Evolutionary conservation across 2,329 filamentous ascomycete species (phyloP), one percentile per base, ranked within the genome.

Genomic region (Alternaria triticina): DNA sequence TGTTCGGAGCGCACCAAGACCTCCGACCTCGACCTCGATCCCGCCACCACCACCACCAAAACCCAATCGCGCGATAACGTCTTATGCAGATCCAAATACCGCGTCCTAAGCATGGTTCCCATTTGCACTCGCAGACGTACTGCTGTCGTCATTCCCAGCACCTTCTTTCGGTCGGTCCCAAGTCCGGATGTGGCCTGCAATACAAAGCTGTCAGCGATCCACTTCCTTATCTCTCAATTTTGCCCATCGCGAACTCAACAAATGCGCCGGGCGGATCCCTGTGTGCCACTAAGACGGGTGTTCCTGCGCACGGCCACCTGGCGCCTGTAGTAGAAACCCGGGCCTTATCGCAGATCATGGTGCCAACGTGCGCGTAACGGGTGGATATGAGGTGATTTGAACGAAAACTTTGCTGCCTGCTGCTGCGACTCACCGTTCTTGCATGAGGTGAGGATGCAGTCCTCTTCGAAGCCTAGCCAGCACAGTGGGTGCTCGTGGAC

Each of bases 381-480:
- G 50, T 63, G 56, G 50, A 60, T 59, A 55, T 60, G 57, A 56
- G 56, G 61, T 60, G 56, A 63, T 43, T 25, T 12, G 12, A 17
- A 59, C 33, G 62, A 64, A 59, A 71, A 70, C 64, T 50, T 56
- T 64, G 57, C 40, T 47, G 10, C 33, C 46, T 64, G 57, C 40
- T 51, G 13, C 33, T 44, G 27, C 8, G 27, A 84, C 90, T 80
- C 84, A 96, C 95, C 95, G 82, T 90, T 92, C 77, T 93, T 91
- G 82, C 94, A 97, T 70, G 93, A 93, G 36, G 94, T 97, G 75
- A 98, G 90, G 70, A 99, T 97, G 67, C 91, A 91, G 73, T 97
- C 90, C 77, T 97, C 91, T 58, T 95, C 94, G 74, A 99, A 99
- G n/a, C 90, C 92, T 43, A 99, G 82, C 91, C 94, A 97, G 78